Percentiles rank a stretch among this genome's conserved stretches.
Conservation (phyloP, 805 yeast species). For the Torulaspora quercuum region DNA sequence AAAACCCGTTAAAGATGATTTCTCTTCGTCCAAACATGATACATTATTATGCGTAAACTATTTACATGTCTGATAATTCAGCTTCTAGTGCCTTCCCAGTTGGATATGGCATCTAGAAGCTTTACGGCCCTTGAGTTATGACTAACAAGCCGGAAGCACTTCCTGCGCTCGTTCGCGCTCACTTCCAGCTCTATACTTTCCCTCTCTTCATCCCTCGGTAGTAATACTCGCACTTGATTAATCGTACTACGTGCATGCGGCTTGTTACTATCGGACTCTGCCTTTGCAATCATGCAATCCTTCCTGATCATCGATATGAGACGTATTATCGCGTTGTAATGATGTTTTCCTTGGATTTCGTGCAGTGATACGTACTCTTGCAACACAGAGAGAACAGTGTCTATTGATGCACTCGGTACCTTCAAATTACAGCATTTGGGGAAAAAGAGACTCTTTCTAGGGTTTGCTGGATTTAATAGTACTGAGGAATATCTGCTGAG, state of each 20-base stretch:
- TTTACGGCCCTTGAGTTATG: conserved; percentile 17
- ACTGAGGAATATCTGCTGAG: conserved; percentile 28
- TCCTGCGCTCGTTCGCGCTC: conserved; percentile 12
- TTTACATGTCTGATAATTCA: conserved; percentile 5
- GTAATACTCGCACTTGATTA: conserved; percentile 17
- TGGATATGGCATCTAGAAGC: conserved; percentile 18
- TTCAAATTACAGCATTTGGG: conserved; percentile 9
- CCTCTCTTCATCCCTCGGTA: conserved; percentile 16
- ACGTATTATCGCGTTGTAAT: conserved; percentile 23
- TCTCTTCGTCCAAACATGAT: no score
- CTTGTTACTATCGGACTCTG: background rate
- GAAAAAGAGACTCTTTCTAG: conserved; percentile 20
- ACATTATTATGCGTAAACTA: no score
- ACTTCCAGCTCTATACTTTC: conserved; percentile 5
- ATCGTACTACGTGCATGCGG: no score
- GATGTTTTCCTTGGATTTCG: conserved; percentile 11
- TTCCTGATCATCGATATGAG: conserved; percentile 30
- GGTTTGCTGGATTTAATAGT: conserved; percentile 21
- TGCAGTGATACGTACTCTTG: conserved; percentile 20
- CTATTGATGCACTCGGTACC: conserved; percentile 21
- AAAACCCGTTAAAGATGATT: conserved; percentile 3
- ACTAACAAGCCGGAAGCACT: conserved; percentile 19
- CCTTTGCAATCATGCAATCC: conserved; percentile 20
- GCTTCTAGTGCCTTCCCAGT: conserved; percentile 10
- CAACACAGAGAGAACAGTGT: conserved; percentile 25